phyloP scores from a whole-genome alignment of 106 monocot species.

The Platanthera guangdongensis region DNA sequence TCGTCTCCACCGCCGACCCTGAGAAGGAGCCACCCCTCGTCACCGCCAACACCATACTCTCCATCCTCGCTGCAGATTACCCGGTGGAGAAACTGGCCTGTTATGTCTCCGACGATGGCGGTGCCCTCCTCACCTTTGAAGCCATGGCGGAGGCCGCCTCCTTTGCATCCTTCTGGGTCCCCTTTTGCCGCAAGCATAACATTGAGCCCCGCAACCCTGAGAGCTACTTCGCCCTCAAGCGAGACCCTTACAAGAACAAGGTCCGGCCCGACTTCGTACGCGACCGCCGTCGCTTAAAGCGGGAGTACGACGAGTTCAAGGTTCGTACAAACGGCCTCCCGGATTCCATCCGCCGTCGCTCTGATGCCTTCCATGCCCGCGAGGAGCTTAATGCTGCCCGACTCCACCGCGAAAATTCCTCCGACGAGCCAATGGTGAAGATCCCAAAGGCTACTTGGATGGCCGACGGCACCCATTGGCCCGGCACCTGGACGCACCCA shows the following conservation, averaged over 20 bases:
- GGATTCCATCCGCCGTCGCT: conserved; percentile 39
- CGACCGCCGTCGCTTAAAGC: conserved; percentile 41
- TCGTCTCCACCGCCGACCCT: conserved; percentile 57
- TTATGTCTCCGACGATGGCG: conserved; percentile 16
- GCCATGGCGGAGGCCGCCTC: conserved; percentile 52
- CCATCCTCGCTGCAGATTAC: conserved; percentile 22
- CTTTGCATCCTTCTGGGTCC: conserved; percentile 48
- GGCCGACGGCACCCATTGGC: conserved; percentile 32
- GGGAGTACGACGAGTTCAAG: conserved; percentile 63
- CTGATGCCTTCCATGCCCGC: conserved; percentile 48
- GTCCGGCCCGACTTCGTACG: conserved; percentile 45
- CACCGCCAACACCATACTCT: conserved; percentile 57
- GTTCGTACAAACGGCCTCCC: conserved; percentile 48
- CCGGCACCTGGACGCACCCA: conserved; percentile 31
- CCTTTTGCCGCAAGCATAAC: conserved; percentile 48
- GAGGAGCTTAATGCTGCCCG: conserved; percentile 27
- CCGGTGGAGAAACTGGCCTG: conserved; percentile 14
- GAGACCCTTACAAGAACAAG: conserved; percentile 52
- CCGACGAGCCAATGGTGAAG: conserved; percentile 27
- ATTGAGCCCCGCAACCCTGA: conserved; percentile 57
- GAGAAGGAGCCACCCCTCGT: conserved; percentile 55
- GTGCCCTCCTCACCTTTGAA: conserved; percentile 13
- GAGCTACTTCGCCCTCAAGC: conserved; percentile 44
- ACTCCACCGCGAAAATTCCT: conserved; percentile 26
- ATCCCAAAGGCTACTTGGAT: conserved; percentile 61